These are phyloP conservation scores for Fusarium torulosum DNA, from an alignment of 2,329 filamentous ascomycete species.

Conservation along the genomic window DNA sequence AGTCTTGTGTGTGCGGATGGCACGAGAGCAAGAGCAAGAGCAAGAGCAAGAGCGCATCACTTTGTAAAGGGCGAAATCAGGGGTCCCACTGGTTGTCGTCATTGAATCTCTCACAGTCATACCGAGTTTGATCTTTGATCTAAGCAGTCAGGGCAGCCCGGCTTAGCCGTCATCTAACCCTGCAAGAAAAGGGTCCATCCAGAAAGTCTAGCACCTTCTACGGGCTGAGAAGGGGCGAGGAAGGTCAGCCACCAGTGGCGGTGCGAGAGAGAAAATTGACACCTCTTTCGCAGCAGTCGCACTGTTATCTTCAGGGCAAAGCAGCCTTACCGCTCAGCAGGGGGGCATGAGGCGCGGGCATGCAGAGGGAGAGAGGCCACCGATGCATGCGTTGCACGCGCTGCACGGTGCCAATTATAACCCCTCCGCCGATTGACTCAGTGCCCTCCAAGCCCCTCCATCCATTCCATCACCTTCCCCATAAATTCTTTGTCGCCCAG, in stretches of 20 bases:
- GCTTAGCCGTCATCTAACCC: slow-evolving; percentile 15
- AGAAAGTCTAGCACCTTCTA: slow-evolving; percentile 51
- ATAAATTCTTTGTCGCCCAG: slow-evolving; percentile 47
- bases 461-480: slow-evolving; percentile 50
- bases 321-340: slow-evolving; percentile 26
- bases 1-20: neutral
- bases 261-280: slow-evolving; percentile 32
- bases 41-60: slow-evolving; percentile 28
- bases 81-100: slow-evolving; percentile 39
- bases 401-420: slow-evolving; percentile 37
- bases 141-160: slow-evolving; percentile 18
- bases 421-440: slow-evolving; percentile 56
- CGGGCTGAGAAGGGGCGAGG: slow-evolving; percentile 23
- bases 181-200: slow-evolving; percentile 12
- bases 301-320: slow-evolving; percentile 17
- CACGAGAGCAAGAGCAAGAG: slow-evolving; percentile 21
- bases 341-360: slow-evolving; percentile 28
- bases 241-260: slow-evolving; percentile 42
- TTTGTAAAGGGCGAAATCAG: slow-evolving; percentile 2
- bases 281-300: neutral
- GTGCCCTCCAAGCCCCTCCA: slow-evolving; percentile 45
- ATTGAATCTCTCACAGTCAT: slow-evolving; percentile 32
- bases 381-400: slow-evolving; percentile 35
- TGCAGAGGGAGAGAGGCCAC: slow-evolving; percentile 32
- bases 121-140: neutral